Evolutionary conservation across 371 early-diverging fungal species (phyloP).

Genomic region (Syncephalis plumigaleata): DNA sequence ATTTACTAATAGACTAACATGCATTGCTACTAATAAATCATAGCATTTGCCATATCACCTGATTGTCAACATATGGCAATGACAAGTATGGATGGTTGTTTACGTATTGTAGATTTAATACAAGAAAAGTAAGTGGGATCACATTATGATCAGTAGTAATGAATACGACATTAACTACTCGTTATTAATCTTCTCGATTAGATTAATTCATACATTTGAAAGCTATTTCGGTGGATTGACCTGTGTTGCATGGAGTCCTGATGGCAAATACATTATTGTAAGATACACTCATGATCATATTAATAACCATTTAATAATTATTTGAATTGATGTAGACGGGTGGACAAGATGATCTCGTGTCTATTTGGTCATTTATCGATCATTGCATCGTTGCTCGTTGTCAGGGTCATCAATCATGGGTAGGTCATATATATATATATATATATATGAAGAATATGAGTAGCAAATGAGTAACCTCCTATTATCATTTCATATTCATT

Average conservation of each 20-base stretch:
- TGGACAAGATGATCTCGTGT: constrained; percentile 91
- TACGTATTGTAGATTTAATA: constrained; percentile 58
- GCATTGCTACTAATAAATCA: not conserved
- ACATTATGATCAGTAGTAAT: too few species aligned
- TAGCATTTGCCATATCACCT: constrained; percentile 71
- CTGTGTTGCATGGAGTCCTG: constrained; percentile 86
- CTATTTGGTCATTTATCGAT: constrained; percentile 74
- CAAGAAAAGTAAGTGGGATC: constrained; percentile 39
- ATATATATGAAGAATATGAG: not conserved
- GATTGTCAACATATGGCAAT: constrained; percentile 67
- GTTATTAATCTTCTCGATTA: constrained; percentile 2
- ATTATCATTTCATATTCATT: too few species aligned
- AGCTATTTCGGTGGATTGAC: constrained; percentile 72
- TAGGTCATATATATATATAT: constrained; percentile 10
- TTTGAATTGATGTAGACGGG: constrained; percentile 32
- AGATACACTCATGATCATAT: constrained; percentile 6
- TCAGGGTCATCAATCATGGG: constrained; percentile 90
- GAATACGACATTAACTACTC: too few species aligned
- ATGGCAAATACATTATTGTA: constrained; percentile 79
- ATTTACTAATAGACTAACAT: too few species aligned
- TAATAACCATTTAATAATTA: not conserved
- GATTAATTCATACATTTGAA: constrained; percentile 45
- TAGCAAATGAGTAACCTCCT: too few species aligned
- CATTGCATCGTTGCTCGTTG: constrained; percentile 68
- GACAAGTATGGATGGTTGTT: constrained; percentile 52